A percentile compares a stretch with the other conserved stretches of the same genome.
Conservation (phyloP, 176 grass and related monocot species). For the Chrysopogon serrulatus region DNA sequence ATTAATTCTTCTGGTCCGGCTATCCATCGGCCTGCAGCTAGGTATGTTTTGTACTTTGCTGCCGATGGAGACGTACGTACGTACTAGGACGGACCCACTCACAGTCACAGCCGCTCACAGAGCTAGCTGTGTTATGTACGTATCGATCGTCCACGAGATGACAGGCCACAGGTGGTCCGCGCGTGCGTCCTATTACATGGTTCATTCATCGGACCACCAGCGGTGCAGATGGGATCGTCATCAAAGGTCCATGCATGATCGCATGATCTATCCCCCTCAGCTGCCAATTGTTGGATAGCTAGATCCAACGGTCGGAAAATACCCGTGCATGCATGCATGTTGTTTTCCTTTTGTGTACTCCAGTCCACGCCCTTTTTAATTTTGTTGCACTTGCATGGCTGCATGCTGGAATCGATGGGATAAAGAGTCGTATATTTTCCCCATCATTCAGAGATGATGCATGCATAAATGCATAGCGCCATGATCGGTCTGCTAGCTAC, state of each 20-base stretch:
- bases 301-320: background rate
- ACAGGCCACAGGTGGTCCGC: background rate
- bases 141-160: background rate
- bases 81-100: background rate
- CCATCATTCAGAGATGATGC: too few relatives aligned
- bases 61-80: background rate
- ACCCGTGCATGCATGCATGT: too few relatives aligned
- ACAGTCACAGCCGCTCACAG: background rate
- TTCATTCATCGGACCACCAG: background rate
- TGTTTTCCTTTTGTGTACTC: background rate
- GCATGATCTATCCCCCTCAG: background rate
- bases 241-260: background rate
- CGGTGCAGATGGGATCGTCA: background rate
- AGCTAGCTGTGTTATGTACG: background rate
- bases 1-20: background rate
- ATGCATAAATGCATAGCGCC: background rate
- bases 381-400: background rate
- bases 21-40: background rate
- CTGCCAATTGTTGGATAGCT: background rate
- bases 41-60: background rate
- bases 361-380: background rate
- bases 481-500: too few relatives aligned
- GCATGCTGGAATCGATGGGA: background rate
- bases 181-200: background rate
- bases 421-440: too few relatives aligned